Percentiles rank a stretch among this genome's conserved stretches.
Evolutionary conservation across 495 filamentous ascomycete genomes (phyloP).

Genomic region (Aspergillus ellipticus): DNA sequence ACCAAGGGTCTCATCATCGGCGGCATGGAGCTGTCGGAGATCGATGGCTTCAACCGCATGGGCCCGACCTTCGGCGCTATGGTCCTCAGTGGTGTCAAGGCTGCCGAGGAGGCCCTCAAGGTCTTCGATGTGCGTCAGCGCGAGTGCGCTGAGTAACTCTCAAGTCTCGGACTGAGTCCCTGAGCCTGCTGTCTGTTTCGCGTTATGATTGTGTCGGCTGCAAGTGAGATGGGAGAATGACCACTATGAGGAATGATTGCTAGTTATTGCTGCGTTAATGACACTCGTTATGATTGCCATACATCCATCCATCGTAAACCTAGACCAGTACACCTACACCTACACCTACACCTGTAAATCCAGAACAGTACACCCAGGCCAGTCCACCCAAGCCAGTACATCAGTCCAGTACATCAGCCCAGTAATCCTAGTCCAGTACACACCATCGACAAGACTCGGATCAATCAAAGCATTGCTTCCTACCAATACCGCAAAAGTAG

Average conservation of each 20-base stretch:
- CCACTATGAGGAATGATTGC: neutral
- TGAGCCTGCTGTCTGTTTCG: neutral
- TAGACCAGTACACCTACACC: too few species aligned
- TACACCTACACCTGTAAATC: too few species aligned
- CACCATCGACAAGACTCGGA: too few species aligned
- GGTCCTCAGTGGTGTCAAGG: conserved; percentile 80
- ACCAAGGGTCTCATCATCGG: conserved; percentile 85
- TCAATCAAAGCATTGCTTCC: too few species aligned
- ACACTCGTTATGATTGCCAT: neutral
- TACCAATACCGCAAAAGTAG: too few species aligned
- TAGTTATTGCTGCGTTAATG: neutral
- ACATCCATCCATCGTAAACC: neutral
- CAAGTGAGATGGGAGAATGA: neutral
- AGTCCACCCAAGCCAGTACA: too few species aligned
- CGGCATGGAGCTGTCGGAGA: conserved; percentile 88
- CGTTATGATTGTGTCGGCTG: neutral
- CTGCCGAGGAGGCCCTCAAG: conserved; percentile 75
- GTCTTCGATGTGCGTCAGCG: conserved; percentile 73
- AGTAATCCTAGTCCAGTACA: too few species aligned
- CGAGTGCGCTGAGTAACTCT: conserved; percentile 46
- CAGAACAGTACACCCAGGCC: too few species aligned
- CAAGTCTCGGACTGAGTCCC: neutral
- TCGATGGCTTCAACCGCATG: conserved; percentile 87
- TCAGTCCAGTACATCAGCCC: too few species aligned
- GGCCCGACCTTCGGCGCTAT: conserved; percentile 78